A percentile compares a stretch with the other conserved stretches of the same genome.
Evolutionary conservation across 805 yeast genomes (phyloP).

Genomic region (Starmerella riodocensis): DNA sequence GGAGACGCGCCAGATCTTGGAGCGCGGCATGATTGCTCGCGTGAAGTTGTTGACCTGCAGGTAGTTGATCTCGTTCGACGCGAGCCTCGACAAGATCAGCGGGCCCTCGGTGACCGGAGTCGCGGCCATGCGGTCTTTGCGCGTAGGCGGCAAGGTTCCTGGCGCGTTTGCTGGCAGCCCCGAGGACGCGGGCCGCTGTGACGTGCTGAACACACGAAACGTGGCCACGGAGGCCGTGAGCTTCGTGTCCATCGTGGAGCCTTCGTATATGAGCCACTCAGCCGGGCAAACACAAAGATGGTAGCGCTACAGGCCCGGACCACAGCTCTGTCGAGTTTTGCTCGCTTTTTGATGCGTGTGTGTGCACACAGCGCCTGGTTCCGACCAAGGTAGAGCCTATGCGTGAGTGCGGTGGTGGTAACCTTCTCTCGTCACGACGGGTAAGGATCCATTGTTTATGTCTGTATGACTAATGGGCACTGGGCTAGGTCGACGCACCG

Average conservation of each 20-base stretch:
- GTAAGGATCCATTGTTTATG: too few relatives aligned
- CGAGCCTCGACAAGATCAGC: slow-evolving; percentile 17
- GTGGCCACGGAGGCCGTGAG: slow-evolving; percentile 17
- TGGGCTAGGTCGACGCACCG: too few relatives aligned
- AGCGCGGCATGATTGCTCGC: slow-evolving; percentile 21
- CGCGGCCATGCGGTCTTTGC: slow-evolving; percentile 15
- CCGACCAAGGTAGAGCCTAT: too few relatives aligned
- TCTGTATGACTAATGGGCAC: too few relatives aligned
- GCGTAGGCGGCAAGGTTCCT: slow-evolving; percentile 7
- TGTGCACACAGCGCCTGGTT: too few relatives aligned
- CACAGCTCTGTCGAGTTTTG: too few relatives aligned
- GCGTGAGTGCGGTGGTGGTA: too few relatives aligned
- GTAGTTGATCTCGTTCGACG: slow-evolving; percentile 21
- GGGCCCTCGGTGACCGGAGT: slow-evolving; percentile 20
- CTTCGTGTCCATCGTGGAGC: slow-evolving; percentile 12
- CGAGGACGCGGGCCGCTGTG: not conserved
- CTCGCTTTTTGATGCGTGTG: too few relatives aligned
- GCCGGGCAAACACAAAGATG: too few relatives aligned
- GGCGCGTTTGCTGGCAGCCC: not conserved
- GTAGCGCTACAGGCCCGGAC: too few relatives aligned
- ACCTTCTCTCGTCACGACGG: too few relatives aligned
- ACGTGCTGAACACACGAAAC: slow-evolving; percentile 13
- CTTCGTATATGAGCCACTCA: too few relatives aligned
- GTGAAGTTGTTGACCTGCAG: slow-evolving; percentile 20
- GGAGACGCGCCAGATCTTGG: slow-evolving; percentile 20